Conservation (phyloP, 2,329 filamentous ascomycete genomes). For the Nannizziopsis barbatae region DNA sequence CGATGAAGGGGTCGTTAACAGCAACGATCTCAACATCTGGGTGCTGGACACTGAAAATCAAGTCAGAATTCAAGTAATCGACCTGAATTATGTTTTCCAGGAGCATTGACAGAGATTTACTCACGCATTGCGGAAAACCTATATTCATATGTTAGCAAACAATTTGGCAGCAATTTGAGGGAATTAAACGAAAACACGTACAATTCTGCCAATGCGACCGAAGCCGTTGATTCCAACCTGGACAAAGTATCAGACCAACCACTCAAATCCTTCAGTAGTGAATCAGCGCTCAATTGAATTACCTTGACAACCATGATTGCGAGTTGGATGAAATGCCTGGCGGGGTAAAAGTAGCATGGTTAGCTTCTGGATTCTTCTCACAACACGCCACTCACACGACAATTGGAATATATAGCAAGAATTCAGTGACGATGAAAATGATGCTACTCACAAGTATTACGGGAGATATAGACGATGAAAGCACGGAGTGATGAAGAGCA, state of each 20-base stretch:
- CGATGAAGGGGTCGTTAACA: constrained; percentile 99
- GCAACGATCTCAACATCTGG: constrained; percentile 83
- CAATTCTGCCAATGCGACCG: constrained; percentile 96
- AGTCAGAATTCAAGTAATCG: not conserved
- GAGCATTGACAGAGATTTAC: constrained; percentile 26
- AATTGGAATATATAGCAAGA: not conserved
- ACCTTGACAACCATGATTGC: constrained; percentile 18
- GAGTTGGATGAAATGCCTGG: constrained; percentile 8
- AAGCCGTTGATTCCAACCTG: constrained; percentile 99
- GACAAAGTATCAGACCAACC: constrained; percentile 35
- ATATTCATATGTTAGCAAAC: constrained; percentile 18
- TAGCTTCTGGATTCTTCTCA: no score
- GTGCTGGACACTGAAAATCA: constrained; percentile 57
- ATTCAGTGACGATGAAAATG: not conserved
- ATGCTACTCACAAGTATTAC: not conserved
- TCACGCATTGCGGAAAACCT: constrained; percentile 91
- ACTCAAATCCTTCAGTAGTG: not conserved
- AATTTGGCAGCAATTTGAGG: not conserved
- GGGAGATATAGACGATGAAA: not conserved
- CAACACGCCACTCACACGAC: not conserved
- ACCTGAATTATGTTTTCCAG: not conserved
- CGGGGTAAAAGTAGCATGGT: constrained; percentile 10
- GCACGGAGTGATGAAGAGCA: not conserved
- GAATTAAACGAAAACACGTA: constrained; percentile 26
- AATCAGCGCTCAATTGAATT: constrained; percentile 17